A percentile compares a stretch with the other conserved stretches of the same genome.
These are phyloP conservation scores for Neurospora africana DNA, from an alignment of 495 filamentous ascomycete genomes.

Conservation along the genomic window DNA sequence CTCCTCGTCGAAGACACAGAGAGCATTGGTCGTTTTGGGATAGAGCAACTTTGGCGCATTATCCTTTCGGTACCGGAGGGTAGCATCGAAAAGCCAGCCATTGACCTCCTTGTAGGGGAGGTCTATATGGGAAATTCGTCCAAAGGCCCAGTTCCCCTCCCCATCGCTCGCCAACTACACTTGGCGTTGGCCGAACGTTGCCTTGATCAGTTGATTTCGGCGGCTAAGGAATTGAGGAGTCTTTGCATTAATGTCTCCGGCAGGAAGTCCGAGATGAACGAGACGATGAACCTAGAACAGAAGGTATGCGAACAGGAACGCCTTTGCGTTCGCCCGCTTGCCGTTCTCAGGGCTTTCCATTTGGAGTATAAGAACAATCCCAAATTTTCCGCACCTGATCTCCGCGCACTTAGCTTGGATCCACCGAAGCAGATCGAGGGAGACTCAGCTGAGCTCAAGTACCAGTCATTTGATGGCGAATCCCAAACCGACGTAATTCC, in stretches of 20 bases:
- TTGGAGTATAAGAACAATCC: conserved; percentile 34
- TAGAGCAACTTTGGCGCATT: conserved; percentile 77
- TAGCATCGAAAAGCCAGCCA: conserved; percentile 59
- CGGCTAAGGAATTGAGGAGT: conserved; percentile 50
- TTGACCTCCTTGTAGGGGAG: conserved; percentile 52
- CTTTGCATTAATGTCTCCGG: conserved; percentile 30
- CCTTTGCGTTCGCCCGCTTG: conserved; percentile 56
- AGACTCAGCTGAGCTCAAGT: conserved; percentile 54
- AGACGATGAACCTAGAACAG: conserved; percentile 37
- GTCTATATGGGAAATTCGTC: conserved; percentile 54
- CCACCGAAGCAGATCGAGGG: conserved; percentile 37
- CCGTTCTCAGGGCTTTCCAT: conserved; percentile 37
- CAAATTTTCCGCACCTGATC: conserved; percentile 39
- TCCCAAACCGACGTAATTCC: conserved; percentile 44
- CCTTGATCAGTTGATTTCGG: conserved; percentile 58
- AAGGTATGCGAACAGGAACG: conserved; percentile 44
- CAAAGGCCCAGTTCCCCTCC: conserved; percentile 32
- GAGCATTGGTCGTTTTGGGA: conserved; percentile 41
- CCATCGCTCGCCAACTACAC: conserved; percentile 52
- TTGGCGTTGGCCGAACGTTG: conserved; percentile 68
- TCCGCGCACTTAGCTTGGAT: conserved; percentile 31
- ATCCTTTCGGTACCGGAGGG: conserved; percentile 59
- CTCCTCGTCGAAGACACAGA: conserved; percentile 24
- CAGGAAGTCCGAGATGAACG: conserved; percentile 25
- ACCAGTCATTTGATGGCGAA: conserved; percentile 59